Conservation (phyloP, 2,329 filamentous ascomycete genomes). For the Talaromyces pinophilus region DNA sequence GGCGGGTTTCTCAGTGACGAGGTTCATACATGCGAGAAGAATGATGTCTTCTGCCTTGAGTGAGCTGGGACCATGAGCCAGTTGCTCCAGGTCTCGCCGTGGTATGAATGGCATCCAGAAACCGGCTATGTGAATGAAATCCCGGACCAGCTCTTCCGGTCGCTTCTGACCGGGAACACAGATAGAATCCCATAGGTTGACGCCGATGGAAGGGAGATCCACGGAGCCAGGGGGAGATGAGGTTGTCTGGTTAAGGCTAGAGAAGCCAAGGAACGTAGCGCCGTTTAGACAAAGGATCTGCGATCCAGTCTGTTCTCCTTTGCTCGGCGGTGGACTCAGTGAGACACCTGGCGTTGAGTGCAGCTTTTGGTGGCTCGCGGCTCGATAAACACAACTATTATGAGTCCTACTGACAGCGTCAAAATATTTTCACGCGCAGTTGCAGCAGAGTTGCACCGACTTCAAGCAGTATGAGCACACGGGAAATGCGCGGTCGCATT, state of each 20-base stretch:
- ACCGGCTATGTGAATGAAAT: not conserved
- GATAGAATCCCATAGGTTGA: not conserved
- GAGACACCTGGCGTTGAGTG: not conserved
- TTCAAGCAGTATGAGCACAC: slow-evolving; percentile 25
- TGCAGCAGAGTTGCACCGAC: slow-evolving; percentile 25
- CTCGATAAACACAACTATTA: not conserved
- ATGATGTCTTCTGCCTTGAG: not conserved
- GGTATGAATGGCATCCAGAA: not conserved
- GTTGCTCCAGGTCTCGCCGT: not conserved
- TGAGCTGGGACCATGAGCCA: not conserved
- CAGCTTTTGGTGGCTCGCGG: not conserved
- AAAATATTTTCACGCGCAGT: not conserved
- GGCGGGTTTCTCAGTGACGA: not conserved
- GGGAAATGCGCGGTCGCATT: slow-evolving; percentile 26
- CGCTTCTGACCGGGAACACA: not conserved
- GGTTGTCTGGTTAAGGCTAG: not conserved
- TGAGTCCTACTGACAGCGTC: not conserved
- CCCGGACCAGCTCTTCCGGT: not conserved
- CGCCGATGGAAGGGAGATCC: not conserved
- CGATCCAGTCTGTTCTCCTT: not conserved
- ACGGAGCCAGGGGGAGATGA: not conserved
- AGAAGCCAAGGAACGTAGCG: not conserved
- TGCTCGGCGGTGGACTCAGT: not conserved
- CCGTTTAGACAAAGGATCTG: not conserved
- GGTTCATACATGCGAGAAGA: slow-evolving; percentile 1